These are phyloP conservation scores for Vicia faba DNA, from an alignment of 306 rosid species.

Conservation along the genomic window DNA sequence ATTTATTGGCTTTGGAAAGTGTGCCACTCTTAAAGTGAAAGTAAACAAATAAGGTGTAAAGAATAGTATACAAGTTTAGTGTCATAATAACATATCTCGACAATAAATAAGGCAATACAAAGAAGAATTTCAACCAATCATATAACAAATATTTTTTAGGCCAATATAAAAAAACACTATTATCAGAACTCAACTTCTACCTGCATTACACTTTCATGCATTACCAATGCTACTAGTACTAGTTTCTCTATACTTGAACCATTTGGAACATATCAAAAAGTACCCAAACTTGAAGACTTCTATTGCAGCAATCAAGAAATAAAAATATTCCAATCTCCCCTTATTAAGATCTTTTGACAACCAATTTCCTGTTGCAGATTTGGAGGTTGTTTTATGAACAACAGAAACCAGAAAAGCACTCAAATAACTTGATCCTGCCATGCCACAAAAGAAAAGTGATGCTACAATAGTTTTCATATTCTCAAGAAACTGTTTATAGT, in stretches of 20 bases:
- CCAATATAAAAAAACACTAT: neutral
- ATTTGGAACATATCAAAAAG: constrained; percentile 59
- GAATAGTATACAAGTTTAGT: no score
- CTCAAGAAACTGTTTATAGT: constrained; percentile 89
- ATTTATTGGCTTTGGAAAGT: no score
- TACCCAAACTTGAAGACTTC: constrained; percentile 57
- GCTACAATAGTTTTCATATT: constrained; percentile 90
- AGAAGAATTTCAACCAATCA: neutral
- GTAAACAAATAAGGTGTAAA: no score
- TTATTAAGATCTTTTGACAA: constrained; percentile 82
- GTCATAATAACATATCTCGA: no score
- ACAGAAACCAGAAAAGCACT: constrained; percentile 56
- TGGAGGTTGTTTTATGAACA: constrained; percentile 48
- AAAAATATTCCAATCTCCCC: constrained; percentile 79
- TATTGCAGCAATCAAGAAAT: constrained; percentile 59
- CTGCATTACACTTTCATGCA: neutral
- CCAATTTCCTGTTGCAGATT: constrained; percentile 65
- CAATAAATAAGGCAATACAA: no score
- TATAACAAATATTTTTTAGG: neutral
- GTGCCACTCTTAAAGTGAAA: no score
- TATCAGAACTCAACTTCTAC: neutral
- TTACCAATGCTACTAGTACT: constrained; percentile 11
- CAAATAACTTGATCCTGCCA: constrained; percentile 71
- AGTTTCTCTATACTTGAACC: constrained; percentile 67
- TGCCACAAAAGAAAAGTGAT: constrained; percentile 62